Evolutionary conservation across 768 basidiomycete species (phyloP).

Genomic region (Hortiboletus flavorubellus): DNA sequence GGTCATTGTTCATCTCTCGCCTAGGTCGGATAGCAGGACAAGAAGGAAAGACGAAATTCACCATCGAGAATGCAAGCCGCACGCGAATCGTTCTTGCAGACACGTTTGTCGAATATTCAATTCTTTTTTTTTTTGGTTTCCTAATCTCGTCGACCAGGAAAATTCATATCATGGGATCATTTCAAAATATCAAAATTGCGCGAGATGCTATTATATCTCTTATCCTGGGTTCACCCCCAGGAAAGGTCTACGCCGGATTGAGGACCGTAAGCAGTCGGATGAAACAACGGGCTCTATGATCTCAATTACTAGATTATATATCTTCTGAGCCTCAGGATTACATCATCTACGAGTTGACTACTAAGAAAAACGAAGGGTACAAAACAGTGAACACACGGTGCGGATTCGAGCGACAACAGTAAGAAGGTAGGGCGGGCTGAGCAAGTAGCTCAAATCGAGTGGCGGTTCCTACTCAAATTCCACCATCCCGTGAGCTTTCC

Average conservation of each 20-base stretch:
- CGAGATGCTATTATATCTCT: conserved; percentile 94
- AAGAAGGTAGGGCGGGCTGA: not conserved
- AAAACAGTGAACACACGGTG: not conserved
- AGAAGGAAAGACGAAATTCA: conserved; percentile 98
- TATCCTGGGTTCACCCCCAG: conserved; percentile 93
- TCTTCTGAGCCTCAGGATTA: conserved; percentile 1
- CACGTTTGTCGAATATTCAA: conserved; percentile 56
- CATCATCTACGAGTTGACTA: conserved; percentile 9
- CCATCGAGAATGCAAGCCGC: conserved; percentile 94
- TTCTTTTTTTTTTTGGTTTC: not conserved
- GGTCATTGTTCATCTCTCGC: conserved; percentile 6
- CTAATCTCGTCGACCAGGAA: conserved; percentile 51
- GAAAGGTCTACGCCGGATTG: conserved; percentile 88
- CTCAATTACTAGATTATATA: conserved; percentile 7
- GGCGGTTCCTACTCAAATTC: conserved; percentile 5
- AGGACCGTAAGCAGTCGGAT: conserved; percentile 89
- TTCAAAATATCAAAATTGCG: conserved; percentile 98
- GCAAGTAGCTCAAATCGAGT: no score
- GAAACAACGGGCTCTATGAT: conserved; percentile 84
- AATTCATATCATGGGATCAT: conserved; percentile 98
- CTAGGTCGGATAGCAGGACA: conserved; percentile 96
- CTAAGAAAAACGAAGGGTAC: conserved; percentile 1
- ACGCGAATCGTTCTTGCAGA: conserved; percentile 99
- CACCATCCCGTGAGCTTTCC: conserved; percentile 17
- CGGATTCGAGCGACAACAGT: not conserved